phyloP scores from a whole-genome alignment of 805 yeast species.

The Candida tammaniensis region DNA sequence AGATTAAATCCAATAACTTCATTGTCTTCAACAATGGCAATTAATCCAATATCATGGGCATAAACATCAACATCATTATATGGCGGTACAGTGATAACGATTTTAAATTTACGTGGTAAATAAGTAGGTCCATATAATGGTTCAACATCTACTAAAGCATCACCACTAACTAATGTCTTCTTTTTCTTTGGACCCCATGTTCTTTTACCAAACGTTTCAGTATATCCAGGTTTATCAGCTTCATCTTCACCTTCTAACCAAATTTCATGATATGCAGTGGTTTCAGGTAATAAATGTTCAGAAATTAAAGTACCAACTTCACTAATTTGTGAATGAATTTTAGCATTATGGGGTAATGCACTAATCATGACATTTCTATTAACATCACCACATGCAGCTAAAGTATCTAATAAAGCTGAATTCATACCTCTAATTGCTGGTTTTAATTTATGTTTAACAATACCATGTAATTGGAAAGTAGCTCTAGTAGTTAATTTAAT shows the following conservation, averaged over 20 bases:
- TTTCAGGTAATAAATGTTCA: conserved; percentile 80
- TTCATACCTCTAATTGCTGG: conserved; percentile 93
- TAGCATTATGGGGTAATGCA: conserved; percentile 84
- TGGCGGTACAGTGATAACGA: conserved; percentile 94
- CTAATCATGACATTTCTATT: conserved; percentile 92
- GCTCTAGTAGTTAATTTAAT: conserved; percentile 95
- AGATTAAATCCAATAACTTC: conserved; percentile 79
- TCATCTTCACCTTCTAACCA: conserved; percentile 89
- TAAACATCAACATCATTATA: conserved; percentile 95
- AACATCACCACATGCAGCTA: conserved; percentile 98
- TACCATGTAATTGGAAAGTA: conserved; percentile 94
- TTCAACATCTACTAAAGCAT: conserved; percentile 76
- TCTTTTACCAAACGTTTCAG: conserved; percentile 61
- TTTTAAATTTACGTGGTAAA: conserved; percentile 92
- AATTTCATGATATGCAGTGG: conserved; percentile 95
- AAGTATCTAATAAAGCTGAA: conserved; percentile 83
- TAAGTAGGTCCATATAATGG: conserved; percentile 86
- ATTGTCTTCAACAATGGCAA: conserved; percentile 75
- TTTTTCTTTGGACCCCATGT: conserved; percentile 75
- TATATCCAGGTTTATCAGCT: conserved; percentile 64
- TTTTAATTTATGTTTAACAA: conserved; percentile 84
- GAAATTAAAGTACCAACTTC: conserved; percentile 63
- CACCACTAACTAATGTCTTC: conserved; percentile 83
- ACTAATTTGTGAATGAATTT: conserved; percentile 74
- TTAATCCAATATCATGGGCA: conserved; percentile 91